Percentiles rank a stretch among this genome's conserved stretches.
Conservation (phyloP, 2,329 filamentous ascomycete genomes). For the Curvularia lunata region DNA sequence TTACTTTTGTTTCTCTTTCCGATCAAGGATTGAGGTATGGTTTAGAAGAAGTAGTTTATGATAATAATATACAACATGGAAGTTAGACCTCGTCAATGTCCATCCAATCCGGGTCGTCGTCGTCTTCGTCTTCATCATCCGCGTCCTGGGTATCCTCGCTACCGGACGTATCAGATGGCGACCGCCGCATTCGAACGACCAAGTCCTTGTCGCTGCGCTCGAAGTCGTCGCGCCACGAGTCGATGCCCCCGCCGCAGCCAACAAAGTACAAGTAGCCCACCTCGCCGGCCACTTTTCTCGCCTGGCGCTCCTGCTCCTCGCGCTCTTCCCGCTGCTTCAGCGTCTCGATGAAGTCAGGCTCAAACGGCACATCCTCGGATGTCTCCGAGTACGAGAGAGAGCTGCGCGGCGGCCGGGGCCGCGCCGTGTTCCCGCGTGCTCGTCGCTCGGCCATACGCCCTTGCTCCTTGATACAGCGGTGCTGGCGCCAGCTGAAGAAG, state of each 20-base stretch:
- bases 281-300: constrained; percentile 24
- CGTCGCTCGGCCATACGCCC: constrained; percentile 19
- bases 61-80: not conserved
- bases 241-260: constrained; percentile 15
- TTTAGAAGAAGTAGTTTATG: not conserved
- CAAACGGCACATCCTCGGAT: constrained; percentile 24
- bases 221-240: constrained; percentile 25
- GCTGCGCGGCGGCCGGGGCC: constrained; percentile 27
- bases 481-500: constrained; percentile 9
- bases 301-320: constrained; percentile 16
- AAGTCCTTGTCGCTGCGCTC: constrained; percentile 26
- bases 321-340: constrained; percentile 21
- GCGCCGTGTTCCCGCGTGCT: constrained; percentile 19
- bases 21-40: too few relatives aligned
- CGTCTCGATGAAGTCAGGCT: constrained; percentile 14
- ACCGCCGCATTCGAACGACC: constrained; percentile 17
- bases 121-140: constrained; percentile 8
- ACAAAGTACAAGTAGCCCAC: constrained; percentile 41
- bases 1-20: too few relatives aligned
- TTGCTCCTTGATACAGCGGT: constrained; percentile 9
- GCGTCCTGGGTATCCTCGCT: constrained; percentile 8
- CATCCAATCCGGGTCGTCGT: constrained; percentile 15
- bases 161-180: not conserved
- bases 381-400: constrained; percentile 28
- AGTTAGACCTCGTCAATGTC: constrained; percentile 12